A percentile compares a stretch with the other conserved stretches of the same genome.
Conservation (phyloP, 805 yeast genomes). For the Spathaspora sp. region DNA sequence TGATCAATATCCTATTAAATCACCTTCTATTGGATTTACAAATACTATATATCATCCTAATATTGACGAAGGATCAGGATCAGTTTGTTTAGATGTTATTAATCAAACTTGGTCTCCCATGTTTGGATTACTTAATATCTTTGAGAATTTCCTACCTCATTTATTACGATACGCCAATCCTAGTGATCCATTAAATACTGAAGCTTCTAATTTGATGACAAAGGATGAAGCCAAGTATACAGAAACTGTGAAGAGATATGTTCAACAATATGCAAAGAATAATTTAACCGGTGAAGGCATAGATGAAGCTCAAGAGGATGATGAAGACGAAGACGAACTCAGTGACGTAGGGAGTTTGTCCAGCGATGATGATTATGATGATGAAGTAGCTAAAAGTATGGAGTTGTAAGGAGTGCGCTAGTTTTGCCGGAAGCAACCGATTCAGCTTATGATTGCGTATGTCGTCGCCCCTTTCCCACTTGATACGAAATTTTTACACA, state of each 20-base stretch:
- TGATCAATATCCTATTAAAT: slow-evolving; percentile 90
- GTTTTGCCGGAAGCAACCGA: too few species aligned
- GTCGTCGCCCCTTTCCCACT: neutral
- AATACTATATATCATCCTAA: slow-evolving; percentile 94
- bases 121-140: slow-evolving; percentile 87
- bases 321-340: slow-evolving; percentile 36
- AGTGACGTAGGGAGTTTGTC: slow-evolving; percentile 50
- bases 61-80: slow-evolving; percentile 85
- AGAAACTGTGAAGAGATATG: slow-evolving; percentile 68
- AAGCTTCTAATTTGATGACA: slow-evolving; percentile 77
- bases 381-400: slow-evolving; percentile 32
- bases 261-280: slow-evolving; percentile 55
- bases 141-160: slow-evolving; percentile 92
- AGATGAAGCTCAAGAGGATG: slow-evolving; percentile 28
- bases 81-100: slow-evolving; percentile 93
- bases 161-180: slow-evolving; percentile 89
- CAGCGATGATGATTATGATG: slow-evolving; percentile 44
- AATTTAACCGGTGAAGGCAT: slow-evolving; percentile 39
- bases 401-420: slow-evolving; percentile 14
- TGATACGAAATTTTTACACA: neutral
- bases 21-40: slow-evolving; percentile 92
- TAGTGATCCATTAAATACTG: slow-evolving; percentile 87
- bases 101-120: slow-evolving; percentile 98
- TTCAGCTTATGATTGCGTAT: neutral
- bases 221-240: slow-evolving; percentile 65